phyloP scores from a whole-genome alignment of 73 alveolate species.

The Paramecium sexaurelia region DNA sequence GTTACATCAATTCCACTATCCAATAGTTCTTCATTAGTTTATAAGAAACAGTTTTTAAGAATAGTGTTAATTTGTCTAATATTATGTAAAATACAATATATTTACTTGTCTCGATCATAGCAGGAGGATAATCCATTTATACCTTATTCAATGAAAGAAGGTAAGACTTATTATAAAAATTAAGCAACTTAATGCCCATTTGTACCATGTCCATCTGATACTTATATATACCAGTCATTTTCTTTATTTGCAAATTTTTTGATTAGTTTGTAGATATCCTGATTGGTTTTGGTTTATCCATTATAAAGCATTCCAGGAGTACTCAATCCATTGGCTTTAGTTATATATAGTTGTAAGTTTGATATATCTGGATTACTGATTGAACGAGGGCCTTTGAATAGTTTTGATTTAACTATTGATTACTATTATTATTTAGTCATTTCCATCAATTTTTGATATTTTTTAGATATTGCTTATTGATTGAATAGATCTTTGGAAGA shows the following conservation, averaged over 20 bases:
- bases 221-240: slow-evolving; percentile 55
- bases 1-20: slow-evolving; percentile 69
- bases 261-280: slow-evolving; percentile 47
- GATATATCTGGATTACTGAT: slow-evolving; percentile 59
- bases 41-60: slow-evolving; percentile 29
- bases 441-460: slow-evolving; percentile 46
- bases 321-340: slow-evolving; percentile 14
- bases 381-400: slow-evolving; percentile 52
- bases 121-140: not conserved
- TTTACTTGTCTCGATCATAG: slow-evolving; percentile 43
- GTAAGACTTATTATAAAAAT: slow-evolving; percentile 55
- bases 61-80: not conserved
- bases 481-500: slow-evolving; percentile 9
- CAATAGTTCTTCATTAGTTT: slow-evolving; percentile 59
- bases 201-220: slow-evolving; percentile 69
- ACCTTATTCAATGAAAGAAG: slow-evolving; percentile 27
- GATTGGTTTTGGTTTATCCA: slow-evolving; percentile 57
- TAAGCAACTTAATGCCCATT: slow-evolving; percentile 64
- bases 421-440: not conserved
- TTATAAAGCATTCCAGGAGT: slow-evolving; percentile 58
- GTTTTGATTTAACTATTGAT: not conserved
- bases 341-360: not conserved
- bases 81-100: not conserved
- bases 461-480: not conserved
- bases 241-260: slow-evolving; percentile 31